Percentiles rank a stretch among this genome's conserved stretches.
Evolutionary conservation across 148 eudicot species (phyloP).

Genomic region (Hydrangea macrophylla): DNA sequence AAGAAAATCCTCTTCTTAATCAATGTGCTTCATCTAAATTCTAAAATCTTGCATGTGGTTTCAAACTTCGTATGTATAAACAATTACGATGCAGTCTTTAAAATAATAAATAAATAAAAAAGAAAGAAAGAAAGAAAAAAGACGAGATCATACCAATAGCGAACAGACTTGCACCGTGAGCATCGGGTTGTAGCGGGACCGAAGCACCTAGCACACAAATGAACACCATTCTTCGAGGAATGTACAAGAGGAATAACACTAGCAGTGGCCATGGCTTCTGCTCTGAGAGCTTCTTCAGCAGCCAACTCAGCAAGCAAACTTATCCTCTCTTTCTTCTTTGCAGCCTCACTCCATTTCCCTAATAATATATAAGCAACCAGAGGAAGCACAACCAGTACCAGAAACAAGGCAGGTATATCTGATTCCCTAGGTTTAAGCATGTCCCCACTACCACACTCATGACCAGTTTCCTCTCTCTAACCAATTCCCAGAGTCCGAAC

Average conservation of each 20-base stretch:
- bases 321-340: slow-evolving; percentile 62
- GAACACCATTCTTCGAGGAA: slow-evolving; percentile 40
- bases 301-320: slow-evolving; percentile 52
- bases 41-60: neutral
- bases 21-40: neutral
- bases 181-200: slow-evolving; percentile 83
- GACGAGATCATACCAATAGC: slow-evolving; percentile 96
- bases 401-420: slow-evolving; percentile 70
- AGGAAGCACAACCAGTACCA: slow-evolving; percentile 84
- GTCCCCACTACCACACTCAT: slow-evolving; percentile 83
- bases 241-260: slow-evolving; percentile 49
- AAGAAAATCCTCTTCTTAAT: neutral
- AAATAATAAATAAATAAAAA: too few relatives aligned
- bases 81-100: neutral
- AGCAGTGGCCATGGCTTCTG: slow-evolving; percentile 58
- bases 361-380: slow-evolving; percentile 68
- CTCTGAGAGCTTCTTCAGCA: slow-evolving; percentile 53
- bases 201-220: slow-evolving; percentile 76
- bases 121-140: too few relatives aligned
- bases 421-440: slow-evolving; percentile 96
- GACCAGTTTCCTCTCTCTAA: slow-evolving; percentile 41
- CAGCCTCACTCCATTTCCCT: slow-evolving; percentile 85
- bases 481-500: slow-evolving; percentile 21
- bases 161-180: slow-evolving; percentile 81
- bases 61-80: neutral